Base-by-base conservation (phyloP, 768 basidiomycete genomes). In the Tricholoma furcatifolium region DNA sequence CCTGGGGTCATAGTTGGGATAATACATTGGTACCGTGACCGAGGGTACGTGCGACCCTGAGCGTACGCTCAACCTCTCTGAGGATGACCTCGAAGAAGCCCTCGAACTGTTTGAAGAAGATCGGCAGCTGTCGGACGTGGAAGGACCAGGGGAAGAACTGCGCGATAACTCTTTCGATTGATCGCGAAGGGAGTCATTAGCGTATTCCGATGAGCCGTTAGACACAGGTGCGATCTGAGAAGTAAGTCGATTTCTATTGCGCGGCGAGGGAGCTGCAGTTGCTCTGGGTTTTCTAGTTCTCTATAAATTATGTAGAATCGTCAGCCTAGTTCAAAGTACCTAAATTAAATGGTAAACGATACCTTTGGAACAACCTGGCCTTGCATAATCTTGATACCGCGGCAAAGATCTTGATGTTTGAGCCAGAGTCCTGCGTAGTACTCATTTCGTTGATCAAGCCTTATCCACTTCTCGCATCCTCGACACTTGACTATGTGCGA, bases 321-420 rank as follows among this genome's bases (percentile, higher is more conserved):
- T 49, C 15, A 43, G 38, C 20, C 18, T 30, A 36, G 10, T 27
- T 12, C 14, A 43, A 23, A 20, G 20, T 9, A 6, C n/a, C n/a
- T 17, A 14, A 1, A 12, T 21, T 3, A 30, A 10, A 17, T 27
- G 1, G n/a, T 5, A 12, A 8, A 7, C 30, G 32, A 30, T 17
- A 56, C 55, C 55, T 56, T 47, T 0, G 50, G 50, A 8, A 56
- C n/a, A 1, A 30, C 18, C 40, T 39, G 47, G 30, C 55, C 55
- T 15, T 52, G 52, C 41, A 56, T 47, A 20, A 46, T 47, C 47
- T 44, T 56, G 6, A 57, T 45, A 2, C 31, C 56, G 8, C 43
- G n/a, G 20, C 56, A 57, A 8, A 42, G 11, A 21, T 50, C 52
- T 20, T 52, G 47, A 34, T 57, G 56, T 15, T 57, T 57, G 6